A percentile compares a stretch with the other conserved stretches of the same genome.
Evolutionary conservation across 305 asterid species (phyloP).

Genomic region (Rubia peregrina): DNA sequence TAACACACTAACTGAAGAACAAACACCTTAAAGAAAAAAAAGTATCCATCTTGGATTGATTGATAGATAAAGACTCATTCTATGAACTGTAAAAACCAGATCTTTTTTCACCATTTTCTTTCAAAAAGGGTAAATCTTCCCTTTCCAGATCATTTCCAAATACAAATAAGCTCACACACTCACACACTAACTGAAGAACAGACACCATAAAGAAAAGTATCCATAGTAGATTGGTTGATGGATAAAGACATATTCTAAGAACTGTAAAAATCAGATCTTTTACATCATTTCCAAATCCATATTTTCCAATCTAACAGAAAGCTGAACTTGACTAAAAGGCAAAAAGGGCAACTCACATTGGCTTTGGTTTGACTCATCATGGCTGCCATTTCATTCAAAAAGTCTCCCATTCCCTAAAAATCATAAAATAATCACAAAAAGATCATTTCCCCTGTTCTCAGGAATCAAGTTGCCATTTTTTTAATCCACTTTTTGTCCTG

Average conservation of each 20-base stretch:
- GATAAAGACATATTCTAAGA: no score
- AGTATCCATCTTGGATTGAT: no score
- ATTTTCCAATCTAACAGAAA: no score
- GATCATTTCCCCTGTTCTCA: not conserved
- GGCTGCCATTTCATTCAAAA: conserved; percentile 71
- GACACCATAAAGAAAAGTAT: not conserved
- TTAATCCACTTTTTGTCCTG: not conserved
- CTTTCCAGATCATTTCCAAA: not conserved
- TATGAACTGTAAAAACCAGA: not conserved
- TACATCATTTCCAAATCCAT: no score
- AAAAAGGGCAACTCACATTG: conserved; percentile 38
- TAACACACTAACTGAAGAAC: not conserved
- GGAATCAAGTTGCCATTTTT: not conserved
- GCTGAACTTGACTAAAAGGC: not conserved
- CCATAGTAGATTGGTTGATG: no score
- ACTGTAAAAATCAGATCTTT: not conserved
- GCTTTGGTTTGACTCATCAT: conserved; percentile 68
- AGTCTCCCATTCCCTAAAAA: conserved; percentile 84
- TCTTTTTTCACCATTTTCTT: not conserved
- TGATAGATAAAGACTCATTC: no score
- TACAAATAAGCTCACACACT: not conserved
- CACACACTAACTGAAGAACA: not conserved
- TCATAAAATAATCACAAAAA: not conserved
- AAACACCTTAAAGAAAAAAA: not conserved
- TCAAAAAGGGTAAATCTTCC: not conserved